These are phyloP conservation scores for Nidula niveotomentosa DNA, from an alignment of 1,284 basidiomycete genomes.

Conservation along the genomic window DNA sequence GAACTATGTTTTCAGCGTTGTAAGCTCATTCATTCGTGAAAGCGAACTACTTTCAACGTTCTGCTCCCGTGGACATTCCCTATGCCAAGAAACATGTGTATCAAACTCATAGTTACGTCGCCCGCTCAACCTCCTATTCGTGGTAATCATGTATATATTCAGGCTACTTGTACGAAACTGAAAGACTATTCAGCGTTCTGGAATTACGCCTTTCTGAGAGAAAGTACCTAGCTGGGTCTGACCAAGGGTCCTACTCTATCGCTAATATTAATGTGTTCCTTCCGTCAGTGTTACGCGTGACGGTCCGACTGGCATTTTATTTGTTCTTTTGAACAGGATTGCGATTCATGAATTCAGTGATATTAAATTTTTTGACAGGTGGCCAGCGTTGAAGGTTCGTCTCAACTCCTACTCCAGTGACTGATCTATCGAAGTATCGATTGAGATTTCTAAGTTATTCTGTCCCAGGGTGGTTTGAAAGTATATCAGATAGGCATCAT, in stretches of 20 bases:
- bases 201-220: too few relatives aligned
- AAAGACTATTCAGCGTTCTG: constrained; percentile 13
- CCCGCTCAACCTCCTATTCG: not conserved
- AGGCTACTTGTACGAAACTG: constrained; percentile 78
- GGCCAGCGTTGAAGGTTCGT: constrained; percentile 46
- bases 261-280: constrained; percentile 61
- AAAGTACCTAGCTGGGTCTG: constrained; percentile 66
- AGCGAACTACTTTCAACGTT: constrained; percentile 58
- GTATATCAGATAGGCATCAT: constrained; percentile 10
- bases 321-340: constrained; percentile 35
- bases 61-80: constrained; percentile 55
- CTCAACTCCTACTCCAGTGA: too few relatives aligned
- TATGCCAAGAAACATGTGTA: constrained; percentile 57
- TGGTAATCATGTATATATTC: constrained; percentile 4
- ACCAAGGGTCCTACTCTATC: constrained; percentile 59
- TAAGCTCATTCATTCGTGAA: not conserved
- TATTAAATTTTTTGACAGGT: constrained; percentile 47
- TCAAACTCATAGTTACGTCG: not conserved
- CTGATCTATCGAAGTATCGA: not conserved
- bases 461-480: constrained; percentile 9
- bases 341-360: constrained; percentile 38
- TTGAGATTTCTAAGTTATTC: not conserved
- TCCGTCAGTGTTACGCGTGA: constrained; percentile 32
- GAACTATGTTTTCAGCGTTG: not conserved
- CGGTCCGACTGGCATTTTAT: not conserved